A percentile compares a stretch with the other conserved stretches of the same genome.
Conservation (phyloP, 2,329 filamentous ascomycete genomes). For the Microcera coccophila region DNA sequence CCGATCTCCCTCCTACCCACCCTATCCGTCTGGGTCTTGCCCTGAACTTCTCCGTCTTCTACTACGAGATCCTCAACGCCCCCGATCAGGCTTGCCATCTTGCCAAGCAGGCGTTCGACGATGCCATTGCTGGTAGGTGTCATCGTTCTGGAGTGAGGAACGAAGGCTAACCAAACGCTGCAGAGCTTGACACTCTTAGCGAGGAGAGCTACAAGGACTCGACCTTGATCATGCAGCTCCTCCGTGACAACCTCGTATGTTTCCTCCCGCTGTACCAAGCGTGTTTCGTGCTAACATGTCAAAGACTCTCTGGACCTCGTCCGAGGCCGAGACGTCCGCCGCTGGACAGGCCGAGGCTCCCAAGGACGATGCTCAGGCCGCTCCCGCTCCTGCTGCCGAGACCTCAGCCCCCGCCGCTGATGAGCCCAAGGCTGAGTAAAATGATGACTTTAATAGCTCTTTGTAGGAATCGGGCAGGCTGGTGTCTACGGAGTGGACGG, state of each 20-base stretch:
- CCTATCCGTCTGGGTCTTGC: constrained; percentile 96
- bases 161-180: constrained; percentile 6
- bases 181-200: constrained; percentile 92
- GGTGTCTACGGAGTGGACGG: constrained; percentile 64
- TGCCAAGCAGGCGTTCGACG: constrained; percentile 98
- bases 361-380: constrained; percentile 46
- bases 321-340: constrained; percentile 82
- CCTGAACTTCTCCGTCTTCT: constrained; percentile 99
- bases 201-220: constrained; percentile 99
- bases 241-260: constrained; percentile 90
- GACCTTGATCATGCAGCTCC: constrained; percentile 96
- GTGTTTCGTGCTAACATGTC: constrained; percentile 26
- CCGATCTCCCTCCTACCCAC: constrained; percentile 94
- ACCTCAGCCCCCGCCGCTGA: constrained; percentile 53
- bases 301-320: constrained; percentile 98
- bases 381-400: constrained; percentile 53
- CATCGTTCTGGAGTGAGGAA: background rate
- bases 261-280: too few species aligned
- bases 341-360: constrained; percentile 48
- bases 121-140: constrained; percentile 72
- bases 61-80: constrained; percentile 99
- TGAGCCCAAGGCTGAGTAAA: constrained; percentile 69
- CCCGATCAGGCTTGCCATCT: constrained; percentile 98
- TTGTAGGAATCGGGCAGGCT: constrained; percentile 46
- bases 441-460: constrained; percentile 26